Evolutionary conservation across 2,329 filamentous ascomycete species (phyloP), one percentile per base, ranked within the genome.

Genomic region (Pseudocercospora macadamiae): DNA sequence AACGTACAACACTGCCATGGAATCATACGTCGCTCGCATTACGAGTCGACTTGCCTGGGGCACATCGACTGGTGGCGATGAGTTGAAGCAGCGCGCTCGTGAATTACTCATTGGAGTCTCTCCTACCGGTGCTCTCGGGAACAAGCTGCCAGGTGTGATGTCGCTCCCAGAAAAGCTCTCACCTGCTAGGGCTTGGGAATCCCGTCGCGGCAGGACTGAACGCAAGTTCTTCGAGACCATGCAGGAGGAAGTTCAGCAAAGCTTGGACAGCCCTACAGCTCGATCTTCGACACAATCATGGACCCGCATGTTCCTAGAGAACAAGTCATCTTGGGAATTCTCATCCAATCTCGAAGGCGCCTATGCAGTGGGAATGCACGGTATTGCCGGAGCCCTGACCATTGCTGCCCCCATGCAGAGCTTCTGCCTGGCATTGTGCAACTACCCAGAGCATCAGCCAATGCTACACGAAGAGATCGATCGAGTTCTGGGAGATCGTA

Each of bases 401-500:
- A 78, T 79, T 30, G 77, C 78, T 1, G 77, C 76, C 3, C 77
- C 3, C 76, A 79, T 36, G 77, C 78, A 1, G 76, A 76, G 4
- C 76, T 80, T 73, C 71, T 72, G 55, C 70, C 76, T 63, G 76
- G 79, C 49, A 77, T 76, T 80, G 73, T 73, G 73, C 55, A 69
- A 76, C 63, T 76, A 79, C 42, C 77, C 78, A 16, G 71, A 79
- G 57, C 78, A 74, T 49, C 69, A 79, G 52, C 68, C 60, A 4
- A 19, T 54, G 12, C 55, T 81, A 4, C 83, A 86, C 67, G 81
- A 80, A 45, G 83, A 87, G 69, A 77, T 86, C 12, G 84, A 86
- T 63, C 71, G 76, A 7, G 80, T 85, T 1, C 83, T 81, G 55
- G 82, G 82, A n/a, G 77, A 82, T 57, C 76, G 79, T n/a, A 77